Evolutionary conservation across 495 filamentous ascomycete species (phyloP).

Genomic region (Aspergillus sclerotiicarbonarius): DNA sequence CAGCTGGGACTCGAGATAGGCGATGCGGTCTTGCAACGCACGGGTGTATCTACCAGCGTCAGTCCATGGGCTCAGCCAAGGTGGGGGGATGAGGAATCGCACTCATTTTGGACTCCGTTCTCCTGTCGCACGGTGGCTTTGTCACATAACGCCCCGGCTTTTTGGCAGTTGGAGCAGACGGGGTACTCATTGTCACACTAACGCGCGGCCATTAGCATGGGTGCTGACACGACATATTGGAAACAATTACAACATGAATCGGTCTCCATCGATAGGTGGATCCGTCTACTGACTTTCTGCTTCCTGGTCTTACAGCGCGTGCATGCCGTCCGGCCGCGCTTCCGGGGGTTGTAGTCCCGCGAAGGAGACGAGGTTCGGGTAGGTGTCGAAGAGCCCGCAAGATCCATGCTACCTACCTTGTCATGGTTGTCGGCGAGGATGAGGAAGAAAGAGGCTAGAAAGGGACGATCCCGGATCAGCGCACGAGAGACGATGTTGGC

Average conservation of each 20-base stretch:
- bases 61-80: background rate
- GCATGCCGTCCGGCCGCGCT: constrained; percentile 51
- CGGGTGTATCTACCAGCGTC: constrained; percentile 40
- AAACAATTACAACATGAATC: background rate
- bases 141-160: constrained; percentile 47
- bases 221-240: background rate
- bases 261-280: background rate
- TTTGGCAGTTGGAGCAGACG: constrained; percentile 50
- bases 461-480: too few species aligned
- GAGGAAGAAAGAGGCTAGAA: background rate
- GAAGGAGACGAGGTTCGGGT: constrained; percentile 22
- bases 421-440: constrained; percentile 8
- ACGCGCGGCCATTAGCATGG: background rate
- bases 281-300: constrained; percentile 37
- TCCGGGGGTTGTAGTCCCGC: constrained; percentile 44
- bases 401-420: constrained; percentile 18
- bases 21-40: constrained; percentile 47
- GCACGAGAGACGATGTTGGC: too few species aligned
- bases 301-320: constrained; percentile 53
- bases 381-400: constrained; percentile 8
- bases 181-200: constrained; percentile 48
- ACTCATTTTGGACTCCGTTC: constrained; percentile 44
- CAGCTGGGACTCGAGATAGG: constrained; percentile 43
- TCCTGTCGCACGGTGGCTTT: constrained; percentile 47
- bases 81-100: constrained; percentile 2